Evolutionary conservation across 2,329 filamentous ascomycete species (phyloP), one percentile per base, ranked within the genome.

Genomic region (Chaetomiaceae sp.): DNA sequence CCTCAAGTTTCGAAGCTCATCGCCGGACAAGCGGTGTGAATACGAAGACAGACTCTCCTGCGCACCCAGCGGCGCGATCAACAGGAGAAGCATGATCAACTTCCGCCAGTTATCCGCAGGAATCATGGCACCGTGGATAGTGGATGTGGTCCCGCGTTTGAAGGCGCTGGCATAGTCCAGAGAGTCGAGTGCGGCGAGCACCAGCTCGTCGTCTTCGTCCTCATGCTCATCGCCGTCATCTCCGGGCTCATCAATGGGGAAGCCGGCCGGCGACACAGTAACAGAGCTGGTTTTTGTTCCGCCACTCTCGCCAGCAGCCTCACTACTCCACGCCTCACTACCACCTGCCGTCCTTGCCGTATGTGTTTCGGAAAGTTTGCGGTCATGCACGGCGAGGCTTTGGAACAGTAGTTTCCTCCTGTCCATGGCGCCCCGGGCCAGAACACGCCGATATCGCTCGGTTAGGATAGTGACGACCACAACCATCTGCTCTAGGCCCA

Each of bases 401-500:
- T 78, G 78, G 65, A 87, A 89, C 10, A 88, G 60, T 40, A 88
- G 69, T 62, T 81, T 81, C 22, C 74, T 72, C 52, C 81, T 74
- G 56, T 81, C 78, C 17, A 69, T 68, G 22, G 73, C 73, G 2
- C 77, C 75, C 49, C 72, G 73, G 45, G 74, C 73, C 29, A 88
- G 62, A 7, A 87, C 81, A 22, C 75, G 74, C 38, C 72, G 73
- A 61, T 86, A 84, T 48, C 84, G 73, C 56, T 84, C 80, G 1
- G 84, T 88, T 69, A 88, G 73, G 52, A 89, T 78, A 2, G 82
- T 80, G 38, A 88, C 73, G 1, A 85, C 82, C 68, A 86, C 85
- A 48, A 88, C 73, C 64, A 88, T 68, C 56, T 83, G 80, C 50
- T 86, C 79, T 35, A 84, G 75, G 8, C 83, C 81, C 39, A 89